Percentiles rank a stretch among this genome's conserved stretches.
These are phyloP conservation scores for Incumbomyces lentus DNA, from an alignment of 2,329 filamentous ascomycete genomes.

Conservation along the genomic window DNA sequence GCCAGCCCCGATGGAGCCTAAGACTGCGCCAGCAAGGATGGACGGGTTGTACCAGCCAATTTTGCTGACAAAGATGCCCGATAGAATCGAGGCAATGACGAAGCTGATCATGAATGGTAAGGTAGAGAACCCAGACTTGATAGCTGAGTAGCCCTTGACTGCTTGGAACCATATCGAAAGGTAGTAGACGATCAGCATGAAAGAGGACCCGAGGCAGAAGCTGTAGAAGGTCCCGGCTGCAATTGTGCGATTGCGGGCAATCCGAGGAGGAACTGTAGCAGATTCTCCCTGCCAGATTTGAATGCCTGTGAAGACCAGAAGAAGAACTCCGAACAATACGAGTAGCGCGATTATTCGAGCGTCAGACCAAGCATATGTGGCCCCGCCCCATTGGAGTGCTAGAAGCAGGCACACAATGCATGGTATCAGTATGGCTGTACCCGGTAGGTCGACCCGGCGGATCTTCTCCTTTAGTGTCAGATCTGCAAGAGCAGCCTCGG, in stretches of 20 bases:
- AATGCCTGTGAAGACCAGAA: constrained; percentile 8
- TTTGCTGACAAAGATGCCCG: constrained; percentile 6
- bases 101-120: constrained; percentile 10
- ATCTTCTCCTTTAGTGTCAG: no score
- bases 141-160: constrained; percentile 11
- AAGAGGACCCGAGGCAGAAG: constrained; percentile 5
- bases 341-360: constrained; percentile 14
- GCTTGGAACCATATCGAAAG: constrained; percentile 16
- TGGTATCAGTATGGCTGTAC: constrained; percentile 25
- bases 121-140: constrained; percentile 10
- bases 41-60: no score
- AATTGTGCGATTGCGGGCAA: constrained; percentile 13
- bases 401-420: constrained; percentile 21
- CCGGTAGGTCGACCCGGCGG: constrained; percentile 28
- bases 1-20: constrained; percentile 13
- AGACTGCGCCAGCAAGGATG: constrained; percentile 19
- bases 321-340: constrained; percentile 7
- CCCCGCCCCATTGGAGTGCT: constrained; percentile 28
- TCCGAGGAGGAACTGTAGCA: constrained; percentile 17
- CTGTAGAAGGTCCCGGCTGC: constrained; percentile 6
- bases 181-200: constrained; percentile 7
- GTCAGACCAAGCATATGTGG: constrained; percentile 8
- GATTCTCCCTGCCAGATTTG: constrained; percentile 18
- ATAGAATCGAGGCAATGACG: constrained; percentile 8
- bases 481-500: no score